These are phyloP conservation scores for Neocallimastix lanati DNA, from an alignment of 192 early-diverging fungal genomes.

Conservation along the genomic window DNA sequence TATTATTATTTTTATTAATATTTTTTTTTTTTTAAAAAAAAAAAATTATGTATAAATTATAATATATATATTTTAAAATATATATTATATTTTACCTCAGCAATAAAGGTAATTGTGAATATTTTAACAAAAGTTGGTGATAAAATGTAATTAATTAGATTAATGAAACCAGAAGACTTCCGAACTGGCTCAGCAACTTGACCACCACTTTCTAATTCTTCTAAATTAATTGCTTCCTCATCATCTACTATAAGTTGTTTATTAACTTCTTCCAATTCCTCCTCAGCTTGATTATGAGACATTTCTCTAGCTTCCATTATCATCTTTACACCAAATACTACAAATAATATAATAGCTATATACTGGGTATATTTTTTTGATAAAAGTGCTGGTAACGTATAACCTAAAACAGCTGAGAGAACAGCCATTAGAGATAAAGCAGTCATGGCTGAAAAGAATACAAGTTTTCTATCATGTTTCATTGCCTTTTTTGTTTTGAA, in stretches of 20 bases:
- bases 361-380: constrained; percentile 73
- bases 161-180: constrained; percentile 8
- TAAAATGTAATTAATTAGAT: constrained; percentile 55
- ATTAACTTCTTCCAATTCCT: constrained; percentile 85
- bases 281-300: constrained; percentile 67
- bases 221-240: constrained; percentile 8
- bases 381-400: constrained; percentile 70
- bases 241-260: constrained; percentile 71
- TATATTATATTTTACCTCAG: constrained; percentile 66
- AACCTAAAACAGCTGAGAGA: constrained; percentile 81
- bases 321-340: constrained; percentile 86
- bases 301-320: constrained; percentile 64
- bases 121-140: constrained; percentile 90
- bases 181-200: neutral
- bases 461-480: constrained; percentile 75
- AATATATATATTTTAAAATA: constrained; percentile 27
- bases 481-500: no score
- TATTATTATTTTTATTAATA: neutral
- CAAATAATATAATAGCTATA: constrained; percentile 65
- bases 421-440: constrained; percentile 88
- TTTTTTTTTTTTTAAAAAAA: no score
- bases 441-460: constrained; percentile 75
- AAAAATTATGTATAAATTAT: no score
- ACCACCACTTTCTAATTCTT: constrained; percentile 4
- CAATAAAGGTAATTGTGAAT: constrained; percentile 89